Conservation (phyloP, 192 early-diverging fungal species). For the Thamnidium elegans region DNA sequence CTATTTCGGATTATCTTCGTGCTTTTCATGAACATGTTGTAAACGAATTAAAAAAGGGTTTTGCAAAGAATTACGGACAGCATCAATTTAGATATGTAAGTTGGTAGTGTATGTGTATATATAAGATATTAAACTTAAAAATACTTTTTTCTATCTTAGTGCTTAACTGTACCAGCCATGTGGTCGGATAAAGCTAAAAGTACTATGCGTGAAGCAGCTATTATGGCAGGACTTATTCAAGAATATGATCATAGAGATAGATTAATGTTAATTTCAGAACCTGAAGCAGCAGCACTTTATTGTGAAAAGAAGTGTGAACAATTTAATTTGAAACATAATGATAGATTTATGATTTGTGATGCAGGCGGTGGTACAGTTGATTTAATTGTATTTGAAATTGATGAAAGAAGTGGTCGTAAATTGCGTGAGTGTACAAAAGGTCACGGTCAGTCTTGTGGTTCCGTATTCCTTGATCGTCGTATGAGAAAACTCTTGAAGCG, state of each 20-base stretch:
- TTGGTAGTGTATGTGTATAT: not conserved
- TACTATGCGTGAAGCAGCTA: slow-evolving; percentile 51
- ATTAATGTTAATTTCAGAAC: slow-evolving; percentile 47
- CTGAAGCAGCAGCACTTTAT: slow-evolving; percentile 57
- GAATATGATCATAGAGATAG: slow-evolving; percentile 42
- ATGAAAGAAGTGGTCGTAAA: slow-evolving; percentile 30
- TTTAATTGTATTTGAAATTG: slow-evolving; percentile 51
- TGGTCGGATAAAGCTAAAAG: slow-evolving; percentile 52
- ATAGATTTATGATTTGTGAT: slow-evolving; percentile 56
- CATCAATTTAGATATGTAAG: slow-evolving; percentile 22
- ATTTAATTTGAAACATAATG: slow-evolving; percentile 44
- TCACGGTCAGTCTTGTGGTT: slow-evolving; percentile 49
- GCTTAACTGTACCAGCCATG: slow-evolving; percentile 53
- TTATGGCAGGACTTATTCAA: slow-evolving; percentile 50
- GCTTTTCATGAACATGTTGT: slow-evolving; percentile 43
- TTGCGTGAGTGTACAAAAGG: slow-evolving; percentile 42
- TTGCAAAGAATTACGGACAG: slow-evolving; percentile 39
- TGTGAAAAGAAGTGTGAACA: slow-evolving; percentile 49
- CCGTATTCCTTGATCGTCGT: slow-evolving; percentile 44
- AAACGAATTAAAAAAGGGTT: slow-evolving; percentile 41
- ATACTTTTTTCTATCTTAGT: slow-evolving; percentile 30
- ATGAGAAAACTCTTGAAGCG: slow-evolving; percentile 46
- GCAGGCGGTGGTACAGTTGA: slow-evolving; percentile 56
- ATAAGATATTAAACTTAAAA: not conserved
- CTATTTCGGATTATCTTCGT: slow-evolving; percentile 48